These are phyloP conservation scores for Neocatenulostroma microsporum DNA, from an alignment of 2,329 filamentous ascomycete species.

Conservation along the genomic window DNA sequence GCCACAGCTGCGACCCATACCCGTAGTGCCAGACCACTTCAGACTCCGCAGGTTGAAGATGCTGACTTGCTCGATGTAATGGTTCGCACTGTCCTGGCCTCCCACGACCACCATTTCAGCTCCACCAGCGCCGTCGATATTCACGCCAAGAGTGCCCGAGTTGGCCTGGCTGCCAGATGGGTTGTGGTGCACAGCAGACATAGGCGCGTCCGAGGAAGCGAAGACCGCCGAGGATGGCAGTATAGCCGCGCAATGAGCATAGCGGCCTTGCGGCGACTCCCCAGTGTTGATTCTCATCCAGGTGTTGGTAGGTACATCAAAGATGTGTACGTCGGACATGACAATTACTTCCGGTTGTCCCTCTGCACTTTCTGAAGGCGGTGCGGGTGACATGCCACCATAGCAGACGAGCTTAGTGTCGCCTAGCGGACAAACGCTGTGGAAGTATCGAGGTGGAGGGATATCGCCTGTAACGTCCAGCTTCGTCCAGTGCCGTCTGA, in stretches of 20 bases:
- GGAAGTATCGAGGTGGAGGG: constrained; percentile 89
- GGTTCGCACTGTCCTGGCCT: constrained; percentile 93
- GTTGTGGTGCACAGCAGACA: constrained; percentile 85
- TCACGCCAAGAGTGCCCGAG: constrained; percentile 78
- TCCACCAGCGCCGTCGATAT: constrained; percentile 81
- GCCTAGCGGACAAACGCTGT: constrained; percentile 87
- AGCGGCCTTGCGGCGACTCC: constrained; percentile 83
- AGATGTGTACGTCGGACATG: constrained; percentile 97
- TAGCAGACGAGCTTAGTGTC: constrained; percentile 97
- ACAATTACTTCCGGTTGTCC: constrained; percentile 58
- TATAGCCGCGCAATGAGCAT: constrained; percentile 92
- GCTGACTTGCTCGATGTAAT: constrained; percentile 98
- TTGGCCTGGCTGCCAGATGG: constrained; percentile 75
- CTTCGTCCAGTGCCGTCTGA: constrained; percentile 87
- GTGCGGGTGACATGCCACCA: constrained; percentile 83
- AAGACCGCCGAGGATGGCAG: constrained; percentile 82
- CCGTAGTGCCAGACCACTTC: constrained; percentile 88
- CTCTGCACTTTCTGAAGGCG: constrained; percentile 61
- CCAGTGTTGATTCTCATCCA: constrained; percentile 72
- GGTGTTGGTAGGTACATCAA: constrained; percentile 69
- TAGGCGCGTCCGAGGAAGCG: constrained; percentile 70
- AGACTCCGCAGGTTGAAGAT: constrained; percentile 93
- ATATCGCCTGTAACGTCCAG: constrained; percentile 76
- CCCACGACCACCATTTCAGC: constrained; percentile 97
- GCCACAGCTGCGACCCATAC: constrained; percentile 84